Evolutionary conservation across 2,329 filamentous ascomycete genomes (phyloP), one percentile per base, ranked within the genome.

Genomic region (Whalleya microplaca): DNA sequence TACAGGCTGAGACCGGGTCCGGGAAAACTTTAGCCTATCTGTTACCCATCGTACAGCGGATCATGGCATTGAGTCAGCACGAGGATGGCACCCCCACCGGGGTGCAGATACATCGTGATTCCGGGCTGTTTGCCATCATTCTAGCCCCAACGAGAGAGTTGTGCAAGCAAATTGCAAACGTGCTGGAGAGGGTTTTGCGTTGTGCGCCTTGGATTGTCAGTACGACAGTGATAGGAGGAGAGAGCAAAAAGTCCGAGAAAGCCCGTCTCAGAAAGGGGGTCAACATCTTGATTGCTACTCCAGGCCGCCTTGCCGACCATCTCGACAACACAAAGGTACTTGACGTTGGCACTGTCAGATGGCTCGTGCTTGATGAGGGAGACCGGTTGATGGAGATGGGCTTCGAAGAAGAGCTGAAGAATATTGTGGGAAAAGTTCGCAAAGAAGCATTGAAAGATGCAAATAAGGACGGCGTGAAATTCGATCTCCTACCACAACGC

Each of bases 351-450:
- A 93, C 89, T 20, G 94, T 97, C 3, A 83, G 94, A 57, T 99
- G 95, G 95, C 78, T 99, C 21, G 88, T 99, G 2, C 82, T 99
- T 5, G 95, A 99, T 67, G 95, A 99, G 75, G 95, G 95, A 27
- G 95, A 99, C 80, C 85, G 95, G n/a, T 79, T 99, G 71, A 97
- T 99, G 94, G 95, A 99, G 70, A 83, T 98, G 68, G 95, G 95
- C 0, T 99, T 99, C 65, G 95, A 98, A 74, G 88, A 97, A 51
- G 94, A 98, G 68, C 85, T 99, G 57, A 90, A 91, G 69, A 90
- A 88, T 58, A 94, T 97, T 62, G 90, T 99, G 16, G 82, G 85
- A 53, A 89, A 89, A 60, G 84, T 98, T 53, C 87, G 92, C 60
- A 77, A 87, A 44, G 82, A 88, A 53, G 75, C 79, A 27, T 72